Evolutionary conservation across 2,329 filamentous ascomycete species (phyloP).

Genomic region (Aureobasidium mangrovei): DNA sequence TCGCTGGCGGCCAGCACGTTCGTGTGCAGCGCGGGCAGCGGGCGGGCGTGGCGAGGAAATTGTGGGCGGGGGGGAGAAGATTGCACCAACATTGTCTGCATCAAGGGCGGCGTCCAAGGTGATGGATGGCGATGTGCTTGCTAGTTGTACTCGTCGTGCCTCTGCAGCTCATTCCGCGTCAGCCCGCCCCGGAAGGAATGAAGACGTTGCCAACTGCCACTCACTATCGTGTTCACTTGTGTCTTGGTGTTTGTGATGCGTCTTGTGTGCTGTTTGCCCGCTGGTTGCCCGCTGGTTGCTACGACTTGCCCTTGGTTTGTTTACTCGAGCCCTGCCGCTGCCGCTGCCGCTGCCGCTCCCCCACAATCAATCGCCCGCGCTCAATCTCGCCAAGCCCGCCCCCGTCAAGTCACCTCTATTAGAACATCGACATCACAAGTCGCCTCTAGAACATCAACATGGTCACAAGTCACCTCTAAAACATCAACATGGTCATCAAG

Average conservation of each 20-base stretch:
- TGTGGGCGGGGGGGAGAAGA: conserved; percentile 29
- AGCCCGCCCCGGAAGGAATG: conserved; percentile 8
- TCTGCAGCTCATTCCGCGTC: not conserved
- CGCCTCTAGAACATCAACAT: not conserved
- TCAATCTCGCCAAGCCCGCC: too few relatives aligned
- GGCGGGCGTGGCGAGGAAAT: conserved; percentile 26
- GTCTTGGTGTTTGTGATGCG: too few relatives aligned
- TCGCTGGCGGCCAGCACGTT: conserved; percentile 34
- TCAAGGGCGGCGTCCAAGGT: conserved; percentile 62
- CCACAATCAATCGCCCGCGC: too few relatives aligned
- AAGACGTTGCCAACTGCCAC: not conserved
- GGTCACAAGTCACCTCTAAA: not conserved
- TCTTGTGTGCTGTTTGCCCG: not conserved
- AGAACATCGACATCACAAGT: too few relatives aligned
- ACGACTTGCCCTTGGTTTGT: not conserved
- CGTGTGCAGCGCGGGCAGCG: conserved; percentile 37
- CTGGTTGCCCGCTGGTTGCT: not conserved
- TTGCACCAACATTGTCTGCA: conserved; percentile 67
- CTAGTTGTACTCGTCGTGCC: not conserved
- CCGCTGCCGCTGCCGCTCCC: too few relatives aligned
- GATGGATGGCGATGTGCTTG: not conserved
- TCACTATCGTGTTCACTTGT: too few relatives aligned
- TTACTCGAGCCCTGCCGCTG: not conserved
- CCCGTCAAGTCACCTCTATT: too few relatives aligned
- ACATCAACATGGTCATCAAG: not conserved